Conservation (phyloP, 1,284 basidiomycete genomes). For the Apiotrichum domesticum region DNA sequence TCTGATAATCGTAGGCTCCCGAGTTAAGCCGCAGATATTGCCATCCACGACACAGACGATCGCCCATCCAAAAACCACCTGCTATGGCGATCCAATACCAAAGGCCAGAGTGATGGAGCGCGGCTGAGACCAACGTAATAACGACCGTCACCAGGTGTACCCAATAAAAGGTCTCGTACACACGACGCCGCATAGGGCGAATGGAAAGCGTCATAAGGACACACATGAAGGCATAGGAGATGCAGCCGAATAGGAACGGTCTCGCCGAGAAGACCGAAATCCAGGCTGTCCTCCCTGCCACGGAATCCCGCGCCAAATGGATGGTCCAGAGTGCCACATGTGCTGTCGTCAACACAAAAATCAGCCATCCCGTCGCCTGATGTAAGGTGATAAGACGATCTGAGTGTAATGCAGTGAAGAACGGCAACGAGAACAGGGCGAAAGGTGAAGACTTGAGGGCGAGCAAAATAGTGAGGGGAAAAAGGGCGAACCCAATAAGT, state of each 20-base stretch:
- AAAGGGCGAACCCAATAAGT: conserved; percentile 68
- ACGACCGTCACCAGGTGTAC: conserved; percentile 63
- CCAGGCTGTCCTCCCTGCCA: conserved; percentile 55
- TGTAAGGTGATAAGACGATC: conserved; percentile 72
- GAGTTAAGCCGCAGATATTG: conserved; percentile 61
- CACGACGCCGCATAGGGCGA: conserved; percentile 57
- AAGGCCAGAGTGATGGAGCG: conserved; percentile 63
- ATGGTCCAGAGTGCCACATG: conserved; percentile 73
- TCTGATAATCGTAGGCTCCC: neutral
- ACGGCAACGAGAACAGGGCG: conserved; percentile 67
- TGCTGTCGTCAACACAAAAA: conserved; percentile 63
- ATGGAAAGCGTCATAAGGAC: conserved; percentile 61
- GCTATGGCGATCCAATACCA: conserved; percentile 59
- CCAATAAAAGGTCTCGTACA: conserved; percentile 72
- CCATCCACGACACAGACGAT: conserved; percentile 57
- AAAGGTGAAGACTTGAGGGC: conserved; percentile 77
- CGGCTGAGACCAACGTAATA: conserved; percentile 57
- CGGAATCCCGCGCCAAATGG: conserved; percentile 59
- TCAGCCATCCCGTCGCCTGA: conserved; percentile 64
- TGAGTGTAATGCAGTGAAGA: conserved; percentile 63
- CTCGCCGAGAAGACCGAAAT: conserved; percentile 60
- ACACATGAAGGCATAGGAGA: conserved; percentile 66
- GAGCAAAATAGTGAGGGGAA: conserved; percentile 69
- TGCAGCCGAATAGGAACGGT: conserved; percentile 68
- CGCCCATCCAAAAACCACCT: conserved; percentile 60